These are phyloP conservation scores for Pseudogymnoascus sp. DNA, from an alignment of 2,329 filamentous ascomycete genomes.

Conservation along the genomic window DNA sequence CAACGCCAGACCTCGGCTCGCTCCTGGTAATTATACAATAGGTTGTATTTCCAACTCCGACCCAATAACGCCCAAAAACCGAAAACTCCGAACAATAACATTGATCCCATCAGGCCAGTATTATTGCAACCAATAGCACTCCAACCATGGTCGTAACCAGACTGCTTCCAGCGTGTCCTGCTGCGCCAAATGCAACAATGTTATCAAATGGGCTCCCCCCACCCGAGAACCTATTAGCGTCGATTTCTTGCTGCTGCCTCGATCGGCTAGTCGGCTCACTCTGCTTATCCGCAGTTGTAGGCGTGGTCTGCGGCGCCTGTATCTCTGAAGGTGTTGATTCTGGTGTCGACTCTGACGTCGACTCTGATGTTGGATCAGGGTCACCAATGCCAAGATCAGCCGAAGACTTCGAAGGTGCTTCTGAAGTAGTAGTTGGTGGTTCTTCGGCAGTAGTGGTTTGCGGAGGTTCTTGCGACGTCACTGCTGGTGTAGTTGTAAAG, in stretches of 20 bases:
- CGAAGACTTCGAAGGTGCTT: neutral
- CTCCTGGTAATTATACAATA: neutral
- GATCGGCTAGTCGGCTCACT: neutral
- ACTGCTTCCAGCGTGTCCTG: neutral
- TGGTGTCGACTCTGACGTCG: neutral
- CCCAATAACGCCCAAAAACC: neutral
- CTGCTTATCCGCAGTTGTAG: neutral
- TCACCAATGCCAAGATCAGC: neutral
- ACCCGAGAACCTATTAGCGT: conserved; percentile 2
- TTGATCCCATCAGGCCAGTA: neutral
- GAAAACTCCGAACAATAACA: neutral
- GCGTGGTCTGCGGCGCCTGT: neutral
- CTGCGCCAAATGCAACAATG: neutral
- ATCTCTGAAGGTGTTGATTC: neutral
- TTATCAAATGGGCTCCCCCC: conserved; percentile 12
- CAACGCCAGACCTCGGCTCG: neutral
- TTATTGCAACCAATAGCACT: neutral
- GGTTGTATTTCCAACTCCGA: neutral
- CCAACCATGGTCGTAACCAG: neutral
- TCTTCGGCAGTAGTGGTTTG: neutral
- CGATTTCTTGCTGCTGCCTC: conserved; percentile 1
- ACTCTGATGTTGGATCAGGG: neutral
- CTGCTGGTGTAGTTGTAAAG: neutral
- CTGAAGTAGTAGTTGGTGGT: neutral
- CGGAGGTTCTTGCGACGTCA: neutral